Evolutionary conservation across 306 rosid species (phyloP).

Genomic region (Vigna reflexopilosa): DNA sequence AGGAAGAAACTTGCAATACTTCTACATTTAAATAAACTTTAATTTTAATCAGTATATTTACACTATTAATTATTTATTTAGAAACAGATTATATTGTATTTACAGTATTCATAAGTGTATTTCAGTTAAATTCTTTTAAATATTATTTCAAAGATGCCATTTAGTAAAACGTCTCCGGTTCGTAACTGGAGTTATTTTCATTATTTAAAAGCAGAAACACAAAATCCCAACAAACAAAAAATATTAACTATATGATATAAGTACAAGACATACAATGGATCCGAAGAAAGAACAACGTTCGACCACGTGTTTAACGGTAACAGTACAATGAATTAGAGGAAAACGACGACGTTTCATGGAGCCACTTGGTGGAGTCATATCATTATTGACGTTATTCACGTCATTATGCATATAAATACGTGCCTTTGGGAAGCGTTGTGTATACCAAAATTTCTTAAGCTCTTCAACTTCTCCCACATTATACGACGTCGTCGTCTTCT

Average conservation of each 20-base stretch:
- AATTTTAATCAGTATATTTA: too few relatives aligned
- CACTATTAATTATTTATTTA: not conserved
- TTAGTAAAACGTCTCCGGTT: too few relatives aligned
- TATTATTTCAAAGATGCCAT: too few relatives aligned
- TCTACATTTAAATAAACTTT: not conserved
- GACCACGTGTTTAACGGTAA: slow-evolving; percentile 43
- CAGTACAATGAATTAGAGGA: not conserved
- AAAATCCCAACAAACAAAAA: not conserved
- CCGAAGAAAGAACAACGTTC: not conserved
- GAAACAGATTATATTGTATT: too few relatives aligned
- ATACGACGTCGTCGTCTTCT: not conserved
- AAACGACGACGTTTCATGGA: slow-evolving; percentile 55
- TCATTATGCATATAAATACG: slow-evolving; percentile 59
- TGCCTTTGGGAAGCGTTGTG: slow-evolving; percentile 26
- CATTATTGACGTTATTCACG: not conserved
- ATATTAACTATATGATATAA: not conserved
- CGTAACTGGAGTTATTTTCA: not conserved
- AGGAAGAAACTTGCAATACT: not conserved
- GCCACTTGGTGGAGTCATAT: not conserved
- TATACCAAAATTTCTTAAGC: not conserved
- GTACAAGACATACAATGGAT: not conserved
- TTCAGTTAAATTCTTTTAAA: not conserved
- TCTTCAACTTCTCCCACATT: slow-evolving; percentile 16
- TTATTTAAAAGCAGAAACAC: not conserved
- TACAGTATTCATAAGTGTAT: too few relatives aligned